Conservation (phyloP, 192 early-diverging fungal species). For the Mortierella alpina region DNA sequence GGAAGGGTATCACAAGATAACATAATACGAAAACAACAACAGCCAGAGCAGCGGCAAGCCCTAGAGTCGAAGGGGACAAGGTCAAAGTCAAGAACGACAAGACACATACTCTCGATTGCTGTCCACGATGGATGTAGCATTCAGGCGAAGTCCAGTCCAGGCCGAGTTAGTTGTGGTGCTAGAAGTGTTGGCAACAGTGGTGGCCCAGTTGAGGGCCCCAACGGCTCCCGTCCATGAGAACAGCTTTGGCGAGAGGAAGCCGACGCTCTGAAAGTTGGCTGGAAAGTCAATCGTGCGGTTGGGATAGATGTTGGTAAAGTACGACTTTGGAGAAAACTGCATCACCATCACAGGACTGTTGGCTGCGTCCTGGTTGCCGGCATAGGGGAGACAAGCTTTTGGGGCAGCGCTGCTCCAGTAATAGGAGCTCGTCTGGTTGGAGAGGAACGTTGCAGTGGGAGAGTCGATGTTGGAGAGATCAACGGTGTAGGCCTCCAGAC, state of each 20-base stretch:
- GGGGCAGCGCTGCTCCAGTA: slow-evolving; percentile 17
- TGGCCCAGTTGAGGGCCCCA: slow-evolving; percentile 21
- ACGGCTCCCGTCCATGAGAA: slow-evolving; percentile 23
- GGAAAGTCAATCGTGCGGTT: slow-evolving; percentile 17
- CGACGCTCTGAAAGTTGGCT: background rate
- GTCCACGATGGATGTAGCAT: slow-evolving; percentile 8
- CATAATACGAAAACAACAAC: too few relatives aligned
- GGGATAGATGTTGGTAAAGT: slow-evolving; percentile 23
- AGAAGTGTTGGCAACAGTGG: slow-evolving; percentile 10
- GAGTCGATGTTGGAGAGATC: slow-evolving; percentile 33
- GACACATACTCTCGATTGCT: slow-evolving; percentile 31
- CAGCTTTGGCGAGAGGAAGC: slow-evolving; percentile 23
- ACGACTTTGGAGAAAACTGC: slow-evolving; percentile 22
- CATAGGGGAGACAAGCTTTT: slow-evolving; percentile 27
- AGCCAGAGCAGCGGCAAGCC: too few relatives aligned
- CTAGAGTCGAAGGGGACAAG: slow-evolving; percentile 1
- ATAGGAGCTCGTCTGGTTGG: background rate
- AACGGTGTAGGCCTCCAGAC: slow-evolving; percentile 21
- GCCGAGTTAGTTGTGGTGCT: slow-evolving; percentile 1
- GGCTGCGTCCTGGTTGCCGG: slow-evolving; percentile 11
- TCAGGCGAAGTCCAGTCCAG: slow-evolving; percentile 33
- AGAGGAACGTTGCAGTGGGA: slow-evolving; percentile 22
- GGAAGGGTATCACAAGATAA: too few relatives aligned
- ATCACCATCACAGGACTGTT: slow-evolving; percentile 26
- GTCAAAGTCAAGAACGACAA: background rate